These are phyloP conservation scores for Trypanosoma platydactyli DNA, from an alignment of 208 protist species.

Conservation along the genomic window DNA sequence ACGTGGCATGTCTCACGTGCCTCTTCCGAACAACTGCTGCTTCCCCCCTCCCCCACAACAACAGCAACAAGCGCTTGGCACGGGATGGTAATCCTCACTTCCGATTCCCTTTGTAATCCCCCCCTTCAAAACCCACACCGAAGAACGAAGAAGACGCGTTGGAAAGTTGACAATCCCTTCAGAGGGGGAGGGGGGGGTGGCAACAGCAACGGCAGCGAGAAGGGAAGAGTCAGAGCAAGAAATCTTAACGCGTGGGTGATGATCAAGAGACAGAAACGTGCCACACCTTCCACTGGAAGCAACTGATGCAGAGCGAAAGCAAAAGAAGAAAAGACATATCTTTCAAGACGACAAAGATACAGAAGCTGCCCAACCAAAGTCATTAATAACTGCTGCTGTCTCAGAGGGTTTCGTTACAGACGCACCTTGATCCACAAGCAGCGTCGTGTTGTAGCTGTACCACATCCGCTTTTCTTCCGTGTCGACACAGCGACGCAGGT, in stretches of 20 bases:
- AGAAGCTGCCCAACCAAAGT: constrained; percentile 64
- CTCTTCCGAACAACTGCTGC: not conserved
- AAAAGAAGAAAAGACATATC: not conserved
- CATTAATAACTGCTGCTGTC: constrained; percentile 45
- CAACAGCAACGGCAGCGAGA: no score
- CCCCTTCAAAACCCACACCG: no score
- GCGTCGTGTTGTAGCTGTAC: constrained; percentile 58
- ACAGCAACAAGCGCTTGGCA: no score
- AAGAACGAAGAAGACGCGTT: no score
- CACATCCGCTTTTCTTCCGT: constrained; percentile 43
- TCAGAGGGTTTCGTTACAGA: not conserved
- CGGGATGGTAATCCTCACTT: not conserved
- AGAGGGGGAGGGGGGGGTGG: not conserved
- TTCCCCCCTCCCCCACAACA: not conserved
- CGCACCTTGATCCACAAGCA: not conserved
- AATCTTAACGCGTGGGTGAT: no score
- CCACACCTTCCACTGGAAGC: no score
- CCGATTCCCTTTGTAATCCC: not conserved
- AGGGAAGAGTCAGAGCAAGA: constrained; percentile 14
- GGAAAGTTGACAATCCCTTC: no score
- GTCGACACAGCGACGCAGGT: constrained; percentile 41
- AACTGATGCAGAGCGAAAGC: no score
- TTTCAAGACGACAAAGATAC: constrained; percentile 29
- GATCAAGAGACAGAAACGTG: no score
- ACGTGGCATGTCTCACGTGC: constrained; percentile 43